These are phyloP conservation scores for Penicillium olsonii DNA, from an alignment of 2,329 filamentous ascomycete genomes.

Conservation along the genomic window DNA sequence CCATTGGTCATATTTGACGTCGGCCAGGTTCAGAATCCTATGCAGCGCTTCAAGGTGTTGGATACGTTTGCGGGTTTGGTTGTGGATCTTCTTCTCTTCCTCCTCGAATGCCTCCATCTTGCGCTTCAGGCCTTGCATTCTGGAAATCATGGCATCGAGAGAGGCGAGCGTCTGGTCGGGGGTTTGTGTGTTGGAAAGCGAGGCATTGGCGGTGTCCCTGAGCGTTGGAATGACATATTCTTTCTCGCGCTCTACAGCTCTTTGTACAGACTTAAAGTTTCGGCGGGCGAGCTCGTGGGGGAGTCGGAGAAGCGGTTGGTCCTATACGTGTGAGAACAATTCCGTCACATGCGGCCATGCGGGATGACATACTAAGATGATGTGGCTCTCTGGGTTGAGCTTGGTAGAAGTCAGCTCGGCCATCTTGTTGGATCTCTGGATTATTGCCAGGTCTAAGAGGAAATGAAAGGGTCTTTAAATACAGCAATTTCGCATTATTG, in stretches of 20 bases:
- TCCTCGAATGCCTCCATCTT: conserved; percentile 77
- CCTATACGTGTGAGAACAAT: conserved; percentile 52
- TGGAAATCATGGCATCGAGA: conserved; percentile 80
- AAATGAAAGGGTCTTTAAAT: not conserved
- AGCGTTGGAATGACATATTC: conserved; percentile 51
- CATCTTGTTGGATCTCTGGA: conserved; percentile 26
- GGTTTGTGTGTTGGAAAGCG: conserved; percentile 62
- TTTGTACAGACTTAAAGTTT: conserved; percentile 78
- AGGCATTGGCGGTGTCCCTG: conserved; percentile 59
- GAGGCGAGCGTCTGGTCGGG: conserved; percentile 74
- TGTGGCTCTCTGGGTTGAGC: conserved; percentile 52
- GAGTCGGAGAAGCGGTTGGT: conserved; percentile 90
- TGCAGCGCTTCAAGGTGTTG: conserved; percentile 80
- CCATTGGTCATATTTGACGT: conserved; percentile 94
- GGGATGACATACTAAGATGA: conserved; percentile 45
- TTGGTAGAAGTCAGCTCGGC: conserved; percentile 49
- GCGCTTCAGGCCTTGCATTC: conserved; percentile 83
- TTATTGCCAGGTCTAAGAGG: not conserved
- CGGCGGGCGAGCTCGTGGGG: conserved; percentile 90
- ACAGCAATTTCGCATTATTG: not conserved
- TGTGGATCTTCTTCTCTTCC: conserved; percentile 76
- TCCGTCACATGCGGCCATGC: conserved; percentile 11
- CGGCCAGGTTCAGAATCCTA: conserved; percentile 75
- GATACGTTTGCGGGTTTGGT: conserved; percentile 73
- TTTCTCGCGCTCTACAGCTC: conserved; percentile 50